Base-by-base conservation (phyloP, 805 yeast species). In the Saturnispora halmiae region DNA sequence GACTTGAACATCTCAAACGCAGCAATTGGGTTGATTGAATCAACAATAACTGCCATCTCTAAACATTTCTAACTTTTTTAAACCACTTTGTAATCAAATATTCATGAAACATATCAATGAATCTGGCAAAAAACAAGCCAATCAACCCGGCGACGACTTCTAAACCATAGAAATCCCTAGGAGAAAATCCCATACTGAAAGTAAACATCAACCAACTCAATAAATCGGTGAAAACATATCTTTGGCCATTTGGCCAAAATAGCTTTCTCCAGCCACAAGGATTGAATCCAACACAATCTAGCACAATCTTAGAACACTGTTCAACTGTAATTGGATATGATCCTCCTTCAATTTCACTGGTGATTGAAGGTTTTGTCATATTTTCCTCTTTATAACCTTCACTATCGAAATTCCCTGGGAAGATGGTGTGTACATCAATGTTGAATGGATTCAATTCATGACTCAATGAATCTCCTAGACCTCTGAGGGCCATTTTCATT, bases 321-420 rank as follows among this genome's bases (percentile, higher is more conserved):
- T 72, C 78, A 7, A 82, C 79, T 1, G 77, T 52, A 7, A 85
- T 79, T 1, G 96, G 77, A 4, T 53, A 58, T 4, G 94, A 81
- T 1, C 94, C 70, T 1, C 97, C 98, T 59, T 92, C 98, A 26
- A 92, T 85, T 25, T 61, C 61, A 48, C 69, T 74, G 1, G 96
- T 87, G 42, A 92, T 84, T 8, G 68, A 72, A 0, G 98, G 97
- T 57, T 92, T 92, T 2, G 94, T 81, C 42, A 63, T 60, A 55
- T 88, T 81, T 59, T 92, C 99, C 44, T 77, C 77, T 3, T 63
- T 72, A 54, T 60, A 92, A 0, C 98, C 99, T 58, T 88, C 97
- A 47, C 94, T 79, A 36, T 69, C 73, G 60, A 90, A 87, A 55
- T 86, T 87, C 0, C 98, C 98, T 0, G 97, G 95, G 52, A 76